Evolutionary conservation across 495 filamentous ascomycete species (phyloP).

Genomic region (Thermothielavioides terrestris): DNA sequence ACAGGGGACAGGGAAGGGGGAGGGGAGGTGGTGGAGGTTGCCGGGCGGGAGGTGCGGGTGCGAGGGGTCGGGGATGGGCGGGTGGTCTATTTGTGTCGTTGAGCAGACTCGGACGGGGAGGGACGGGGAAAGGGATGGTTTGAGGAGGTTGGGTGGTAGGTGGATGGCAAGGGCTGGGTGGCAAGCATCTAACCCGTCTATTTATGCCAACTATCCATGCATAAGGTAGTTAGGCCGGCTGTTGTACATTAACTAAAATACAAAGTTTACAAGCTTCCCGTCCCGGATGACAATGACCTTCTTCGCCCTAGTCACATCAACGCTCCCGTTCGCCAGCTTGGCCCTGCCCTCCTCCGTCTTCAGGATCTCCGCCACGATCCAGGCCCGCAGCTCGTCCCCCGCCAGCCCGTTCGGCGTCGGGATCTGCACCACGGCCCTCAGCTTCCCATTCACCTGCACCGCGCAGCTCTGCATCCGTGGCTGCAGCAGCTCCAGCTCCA

Average conservation of each 20-base stretch:
- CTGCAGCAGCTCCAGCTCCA: slow-evolving; percentile 30
- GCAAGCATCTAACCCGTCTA: too few species aligned
- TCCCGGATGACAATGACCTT: slow-evolving; percentile 44
- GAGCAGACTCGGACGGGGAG: too few species aligned
- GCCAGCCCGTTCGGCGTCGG: slow-evolving; percentile 25
- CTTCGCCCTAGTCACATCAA: slow-evolving; percentile 34
- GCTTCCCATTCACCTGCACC: slow-evolving; percentile 70
- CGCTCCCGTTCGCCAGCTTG: slow-evolving; percentile 32
- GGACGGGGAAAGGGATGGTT: too few species aligned
- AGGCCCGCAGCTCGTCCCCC: slow-evolving; percentile 37
- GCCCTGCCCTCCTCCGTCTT: slow-evolving; percentile 38
- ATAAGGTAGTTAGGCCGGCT: too few species aligned
- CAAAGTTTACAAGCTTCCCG: slow-evolving; percentile 52
- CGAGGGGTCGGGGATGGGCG: slow-evolving; percentile 29
- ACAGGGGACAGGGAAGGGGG: slow-evolving; percentile 3
- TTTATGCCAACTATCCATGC: too few species aligned
- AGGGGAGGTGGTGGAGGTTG: slow-evolving; percentile 9
- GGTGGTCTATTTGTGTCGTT: slow-evolving; percentile 28
- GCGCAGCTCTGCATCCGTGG: slow-evolving; percentile 40
- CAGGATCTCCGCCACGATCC: slow-evolving; percentile 46
- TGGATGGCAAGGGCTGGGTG: too few species aligned
- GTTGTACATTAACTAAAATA: slow-evolving; percentile 38
- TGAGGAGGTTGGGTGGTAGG: too few species aligned
- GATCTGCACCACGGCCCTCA: slow-evolving; percentile 57
- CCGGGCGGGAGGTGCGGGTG: slow-evolving; percentile 15